Evolutionary conservation across 371 early-diverging fungal genomes (phyloP), one percentile per base, ranked within the genome.

Genomic region (Paraphysoderma sedebokerense): DNA sequence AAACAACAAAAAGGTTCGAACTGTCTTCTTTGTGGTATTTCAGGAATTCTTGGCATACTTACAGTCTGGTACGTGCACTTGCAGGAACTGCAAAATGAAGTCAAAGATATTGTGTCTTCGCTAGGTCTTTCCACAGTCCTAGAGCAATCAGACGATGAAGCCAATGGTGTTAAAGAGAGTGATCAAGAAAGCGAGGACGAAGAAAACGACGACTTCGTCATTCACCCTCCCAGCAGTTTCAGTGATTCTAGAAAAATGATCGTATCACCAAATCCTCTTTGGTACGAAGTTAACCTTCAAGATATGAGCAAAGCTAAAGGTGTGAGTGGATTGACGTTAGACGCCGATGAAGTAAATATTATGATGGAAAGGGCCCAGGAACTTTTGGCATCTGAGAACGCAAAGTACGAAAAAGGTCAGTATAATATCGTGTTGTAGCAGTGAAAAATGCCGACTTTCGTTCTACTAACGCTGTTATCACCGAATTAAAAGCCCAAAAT

Each of bases 311-410:
- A 27, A 0, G 56, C 49, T 44, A 44, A 49, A 9, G 36, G 19
- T 7, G 50, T 47, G 0, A 48, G 36, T 24, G 48, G 39, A 37
- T 50, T 41, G 13, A 41, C 38, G 31, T 52, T 53, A 38, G 59
- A 51, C 2, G 65, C 50, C 34, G 40, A n/a, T n/a, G n/a, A n/a
- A n/a, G n/a, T n/a, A n/a, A n/a, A n/a, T n/a, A n/a, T n/a, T n/a
- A n/a, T 62, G 6, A 38, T 56, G 46, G 72, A 76, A 52, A 60
- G 62, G 13, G 88, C 89, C 2, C 67, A 67, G 57, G 57, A 67
- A 17, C 56, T 88, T 27, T 61, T 81, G 55, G 67, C 70, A 28
- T 57, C 65, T 44, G 92, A 91, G 50, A 78, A 76, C 52, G 60
- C 67, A 29, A 66, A 63, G n/a, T 77, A 77, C 47, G 78, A 62